Evolutionary conservation across 2,329 filamentous ascomycete species (phyloP).

Genomic region (Juglanconis sp.): DNA sequence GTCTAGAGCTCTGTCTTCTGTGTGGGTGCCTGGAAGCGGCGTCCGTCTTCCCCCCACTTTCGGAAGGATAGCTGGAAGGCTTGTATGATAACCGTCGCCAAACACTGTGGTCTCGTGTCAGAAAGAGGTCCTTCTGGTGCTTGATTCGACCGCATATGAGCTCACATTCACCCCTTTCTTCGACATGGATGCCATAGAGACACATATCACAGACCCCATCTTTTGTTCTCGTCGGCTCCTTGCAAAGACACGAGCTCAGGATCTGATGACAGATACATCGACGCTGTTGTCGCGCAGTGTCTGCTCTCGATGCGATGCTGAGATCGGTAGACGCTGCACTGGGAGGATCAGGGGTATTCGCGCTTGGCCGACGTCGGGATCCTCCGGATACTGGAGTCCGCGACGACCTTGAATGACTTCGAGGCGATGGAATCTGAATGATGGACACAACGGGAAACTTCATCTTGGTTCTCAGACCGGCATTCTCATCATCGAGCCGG

Average conservation of each 20-base stretch:
- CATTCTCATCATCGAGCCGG: too few relatives aligned
- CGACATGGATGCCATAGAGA: not conserved
- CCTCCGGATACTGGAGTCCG: not conserved
- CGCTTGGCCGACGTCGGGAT: not conserved
- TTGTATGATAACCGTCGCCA: not conserved
- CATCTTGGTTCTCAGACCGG: not conserved
- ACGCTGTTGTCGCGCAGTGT: not conserved
- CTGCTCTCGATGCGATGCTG: not conserved
- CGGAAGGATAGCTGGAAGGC: too few relatives aligned
- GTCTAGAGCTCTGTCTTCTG: not conserved
- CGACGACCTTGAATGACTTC: not conserved
- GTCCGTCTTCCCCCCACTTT: not conserved
- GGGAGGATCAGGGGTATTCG: not conserved
- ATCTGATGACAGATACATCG: not conserved
- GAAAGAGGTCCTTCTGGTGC: not conserved
- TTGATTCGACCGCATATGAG: not conserved
- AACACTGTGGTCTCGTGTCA: not conserved
- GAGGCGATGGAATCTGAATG: not conserved
- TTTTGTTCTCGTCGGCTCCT: not conserved
- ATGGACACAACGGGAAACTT: not conserved
- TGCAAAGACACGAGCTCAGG: not conserved
- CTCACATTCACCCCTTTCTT: not conserved
- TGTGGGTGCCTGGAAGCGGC: not conserved
- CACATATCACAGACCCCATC: not conserved
- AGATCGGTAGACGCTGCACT: not conserved